Evolutionary conservation across 257 asterid species (phyloP), one percentile per base, ranked within the genome.

Genomic region (Ballota nigra): DNA sequence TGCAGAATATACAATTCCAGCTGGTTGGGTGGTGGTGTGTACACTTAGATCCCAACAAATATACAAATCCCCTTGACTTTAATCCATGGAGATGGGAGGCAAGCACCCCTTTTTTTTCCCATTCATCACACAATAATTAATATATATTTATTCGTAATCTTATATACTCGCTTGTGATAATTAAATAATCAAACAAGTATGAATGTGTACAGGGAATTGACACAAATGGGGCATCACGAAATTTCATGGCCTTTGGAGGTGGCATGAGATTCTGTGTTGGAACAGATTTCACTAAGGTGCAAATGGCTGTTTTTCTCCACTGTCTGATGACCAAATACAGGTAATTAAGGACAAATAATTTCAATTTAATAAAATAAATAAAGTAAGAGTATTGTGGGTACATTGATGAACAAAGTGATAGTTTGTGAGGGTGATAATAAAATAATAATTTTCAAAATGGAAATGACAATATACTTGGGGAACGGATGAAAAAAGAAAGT

Each of bases 51-150:
- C 91, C 98, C 22, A 69, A 76, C 75, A 88, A 68, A 85, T 90
- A 92, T 76, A 79, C 45, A 60, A 74, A 90, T 84, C 97, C 98
- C 61, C 92, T 88, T 19, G 86, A 88, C 11, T 90, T 92, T 79
- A 82, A 92, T 66, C 97, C 98, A 7, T 88, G 92, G 96, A 84
- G 98, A 90, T 92, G 97, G 98, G 79, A 87, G 91, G 98, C 82
- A 69, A 81, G 92, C 67, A 71, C 8, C 29, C n/a, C n/a, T n/a
- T n/a, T 31, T 53, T 20, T 23, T 22, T 47, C n/a, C 18, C 11
- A 62, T 19, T 15, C 11, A 58, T 47, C 22, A n/a, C 22, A 5
- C 2, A 47, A 18, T 47, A 47, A 52, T 7, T 4, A 52, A 28
- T 29, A 49, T 49, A 49, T 49, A 6, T n/a, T n/a, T n/a, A n/a